phyloP scores from a whole-genome alignment of 2,329 filamentous ascomycete species.

The Colletotrichum acutatum region DNA sequence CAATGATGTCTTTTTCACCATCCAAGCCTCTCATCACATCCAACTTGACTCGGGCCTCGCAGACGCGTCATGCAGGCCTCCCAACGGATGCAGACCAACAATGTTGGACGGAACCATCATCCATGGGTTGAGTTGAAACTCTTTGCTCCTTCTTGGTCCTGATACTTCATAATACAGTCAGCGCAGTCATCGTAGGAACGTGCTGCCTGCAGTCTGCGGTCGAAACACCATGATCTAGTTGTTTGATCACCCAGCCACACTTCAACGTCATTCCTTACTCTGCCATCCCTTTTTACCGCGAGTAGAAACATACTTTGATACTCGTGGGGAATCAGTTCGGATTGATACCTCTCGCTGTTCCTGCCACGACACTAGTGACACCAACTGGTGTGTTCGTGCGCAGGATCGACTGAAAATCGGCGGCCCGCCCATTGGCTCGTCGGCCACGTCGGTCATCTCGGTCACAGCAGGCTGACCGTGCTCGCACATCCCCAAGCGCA shows the following conservation, averaged over 20 bases:
- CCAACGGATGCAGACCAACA: neutral
- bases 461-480: conserved; percentile 25
- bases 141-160: neutral
- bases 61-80: conserved; percentile 16
- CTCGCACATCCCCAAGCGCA: conserved; percentile 35
- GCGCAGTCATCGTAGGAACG: neutral
- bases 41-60: conserved; percentile 20
- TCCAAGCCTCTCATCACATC: conserved; percentile 14
- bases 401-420: conserved; percentile 31
- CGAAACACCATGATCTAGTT: neutral
- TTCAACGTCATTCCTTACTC: neutral
- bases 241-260: neutral
- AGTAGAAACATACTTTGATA: neutral
- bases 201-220: neutral
- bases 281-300: neutral
- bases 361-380: conserved; percentile 23
- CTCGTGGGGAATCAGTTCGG: conserved; percentile 1
- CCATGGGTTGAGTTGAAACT: conserved; percentile 8
- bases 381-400: conserved; percentile 10
- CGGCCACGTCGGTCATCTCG: conserved; percentile 32
- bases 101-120: conserved; percentile 1
- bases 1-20: neutral
- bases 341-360: conserved; percentile 2
- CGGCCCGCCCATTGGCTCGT: conserved; percentile 23
- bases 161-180: neutral